Percentiles rank a stretch among this genome's conserved stretches.
Conservation (phyloP, 1,284 basidiomycete genomes). For the Inonotus hispidus region DNA sequence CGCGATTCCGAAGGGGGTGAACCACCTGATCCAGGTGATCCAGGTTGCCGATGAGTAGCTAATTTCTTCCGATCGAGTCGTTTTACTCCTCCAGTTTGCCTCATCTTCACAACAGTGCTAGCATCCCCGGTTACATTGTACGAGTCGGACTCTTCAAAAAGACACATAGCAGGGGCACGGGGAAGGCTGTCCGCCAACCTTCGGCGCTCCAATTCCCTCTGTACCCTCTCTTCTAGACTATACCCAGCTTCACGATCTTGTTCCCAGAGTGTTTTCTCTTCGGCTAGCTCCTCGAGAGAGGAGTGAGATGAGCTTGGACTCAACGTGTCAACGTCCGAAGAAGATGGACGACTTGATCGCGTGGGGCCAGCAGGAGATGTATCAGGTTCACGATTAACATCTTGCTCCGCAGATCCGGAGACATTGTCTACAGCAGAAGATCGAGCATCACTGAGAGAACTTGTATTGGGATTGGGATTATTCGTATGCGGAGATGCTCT, state of each 20-base stretch:
- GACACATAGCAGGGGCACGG: not conserved
- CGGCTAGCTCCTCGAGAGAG: slow-evolving; percentile 1
- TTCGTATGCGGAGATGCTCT: not conserved
- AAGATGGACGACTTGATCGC: not conserved
- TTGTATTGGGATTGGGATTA: not conserved
- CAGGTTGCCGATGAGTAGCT: not conserved
- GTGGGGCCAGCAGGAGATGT: not conserved
- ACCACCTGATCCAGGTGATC: not conserved
- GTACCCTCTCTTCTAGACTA: slow-evolving; percentile 13
- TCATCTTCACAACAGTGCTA: too few species aligned
- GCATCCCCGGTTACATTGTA: not conserved
- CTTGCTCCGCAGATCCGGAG: not conserved
- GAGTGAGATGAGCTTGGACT: slow-evolving; percentile 10
- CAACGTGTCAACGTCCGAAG: not conserved
- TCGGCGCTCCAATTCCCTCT: slow-evolving; percentile 9
- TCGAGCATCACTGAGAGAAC: not conserved
- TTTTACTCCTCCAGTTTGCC: not conserved
- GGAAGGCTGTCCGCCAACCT: slow-evolving; percentile 3
- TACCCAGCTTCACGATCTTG: slow-evolving; percentile 14
- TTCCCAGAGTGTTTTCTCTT: slow-evolving; percentile 2
- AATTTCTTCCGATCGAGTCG: not conserved
- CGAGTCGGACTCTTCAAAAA: not conserved
- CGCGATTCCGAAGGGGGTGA: not conserved
- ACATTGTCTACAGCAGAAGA: not conserved
- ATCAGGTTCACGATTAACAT: not conserved